phyloP scores from a whole-genome alignment of 148 eudicot genomes.

The Rheum nobile region DNA sequence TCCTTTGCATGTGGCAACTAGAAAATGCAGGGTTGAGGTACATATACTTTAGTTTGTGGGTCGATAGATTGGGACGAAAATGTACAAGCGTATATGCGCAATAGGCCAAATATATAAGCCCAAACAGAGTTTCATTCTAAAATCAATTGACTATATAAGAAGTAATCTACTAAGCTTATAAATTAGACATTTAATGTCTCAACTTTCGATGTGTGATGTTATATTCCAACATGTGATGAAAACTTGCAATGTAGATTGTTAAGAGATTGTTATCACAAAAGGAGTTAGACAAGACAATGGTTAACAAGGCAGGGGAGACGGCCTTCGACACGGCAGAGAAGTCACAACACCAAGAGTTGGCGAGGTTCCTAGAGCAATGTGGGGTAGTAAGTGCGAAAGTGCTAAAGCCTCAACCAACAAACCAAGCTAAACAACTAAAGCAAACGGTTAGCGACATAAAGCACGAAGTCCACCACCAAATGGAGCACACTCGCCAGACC shows the following conservation, averaged over 20 bases:
- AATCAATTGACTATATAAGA: too few relatives aligned
- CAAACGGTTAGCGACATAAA: constrained; percentile 57
- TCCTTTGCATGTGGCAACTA: constrained; percentile 60
- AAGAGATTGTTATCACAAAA: constrained; percentile 36
- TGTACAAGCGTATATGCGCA: too few relatives aligned
- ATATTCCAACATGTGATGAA: too few relatives aligned
- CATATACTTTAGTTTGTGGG: neutral
- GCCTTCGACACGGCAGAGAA: constrained; percentile 43
- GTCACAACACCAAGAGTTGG: constrained; percentile 20
- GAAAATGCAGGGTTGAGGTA: constrained; percentile 75
- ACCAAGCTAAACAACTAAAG: constrained; percentile 28
- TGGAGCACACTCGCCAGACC: constrained; percentile 41
- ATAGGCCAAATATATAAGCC: too few relatives aligned
- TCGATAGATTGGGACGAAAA: too few relatives aligned
- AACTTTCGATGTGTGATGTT: too few relatives aligned
- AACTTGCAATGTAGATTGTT: constrained; percentile 38
- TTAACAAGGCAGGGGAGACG: constrained; percentile 66
- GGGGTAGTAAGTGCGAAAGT: constrained; percentile 32
- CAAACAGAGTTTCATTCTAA: too few relatives aligned
- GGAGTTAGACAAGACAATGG: constrained; percentile 35
- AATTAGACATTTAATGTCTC: too few relatives aligned
- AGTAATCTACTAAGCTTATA: too few relatives aligned
- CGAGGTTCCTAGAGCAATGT: constrained; percentile 15
- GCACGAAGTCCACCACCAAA: constrained; percentile 45
- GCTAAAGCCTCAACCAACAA: constrained; percentile 15